phyloP scores from a whole-genome alignment of 345 rosid species.

The Gossypium rotundifolium region DNA sequence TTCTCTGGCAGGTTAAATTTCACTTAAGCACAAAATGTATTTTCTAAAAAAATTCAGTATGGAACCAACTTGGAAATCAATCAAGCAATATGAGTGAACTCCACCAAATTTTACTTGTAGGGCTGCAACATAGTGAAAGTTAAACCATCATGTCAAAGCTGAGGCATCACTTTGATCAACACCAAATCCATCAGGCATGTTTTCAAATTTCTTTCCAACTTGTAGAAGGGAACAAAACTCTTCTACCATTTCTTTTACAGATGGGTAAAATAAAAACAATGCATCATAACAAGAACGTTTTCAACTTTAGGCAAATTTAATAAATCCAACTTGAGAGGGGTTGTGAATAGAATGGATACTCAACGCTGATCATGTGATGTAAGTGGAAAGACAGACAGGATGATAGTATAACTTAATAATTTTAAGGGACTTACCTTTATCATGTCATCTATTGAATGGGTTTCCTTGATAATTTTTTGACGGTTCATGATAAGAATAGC shows the following conservation, averaged over 20 bases:
- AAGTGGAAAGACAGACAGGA: neutral
- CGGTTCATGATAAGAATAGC: conserved; percentile 84
- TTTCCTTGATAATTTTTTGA: conserved; percentile 74
- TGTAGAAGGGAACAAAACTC: neutral
- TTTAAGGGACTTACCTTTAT: conserved; percentile 57
- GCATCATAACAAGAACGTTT: neutral
- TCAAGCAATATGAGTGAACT: neutral
- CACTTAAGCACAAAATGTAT: neutral
- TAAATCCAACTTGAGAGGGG: neutral
- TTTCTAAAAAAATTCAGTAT: neutral
- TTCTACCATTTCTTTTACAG: neutral
- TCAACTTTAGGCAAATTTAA: neutral
- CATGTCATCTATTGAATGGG: conserved; percentile 83
- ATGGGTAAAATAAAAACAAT: neutral
- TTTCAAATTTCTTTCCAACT: conserved; percentile 1
- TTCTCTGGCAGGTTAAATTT: conserved; percentile 4
- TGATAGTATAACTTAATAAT: neutral
- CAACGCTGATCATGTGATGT: neutral
- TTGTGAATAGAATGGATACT: neutral
- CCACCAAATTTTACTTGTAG: neutral
- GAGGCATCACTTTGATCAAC: neutral
- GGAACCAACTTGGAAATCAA: neutral
- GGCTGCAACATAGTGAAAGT: neutral
- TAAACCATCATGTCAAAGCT: neutral
- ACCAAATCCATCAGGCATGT: neutral